Conservation (phyloP, 1,284 basidiomycete species). For the Xerocomus nothofagi region DNA sequence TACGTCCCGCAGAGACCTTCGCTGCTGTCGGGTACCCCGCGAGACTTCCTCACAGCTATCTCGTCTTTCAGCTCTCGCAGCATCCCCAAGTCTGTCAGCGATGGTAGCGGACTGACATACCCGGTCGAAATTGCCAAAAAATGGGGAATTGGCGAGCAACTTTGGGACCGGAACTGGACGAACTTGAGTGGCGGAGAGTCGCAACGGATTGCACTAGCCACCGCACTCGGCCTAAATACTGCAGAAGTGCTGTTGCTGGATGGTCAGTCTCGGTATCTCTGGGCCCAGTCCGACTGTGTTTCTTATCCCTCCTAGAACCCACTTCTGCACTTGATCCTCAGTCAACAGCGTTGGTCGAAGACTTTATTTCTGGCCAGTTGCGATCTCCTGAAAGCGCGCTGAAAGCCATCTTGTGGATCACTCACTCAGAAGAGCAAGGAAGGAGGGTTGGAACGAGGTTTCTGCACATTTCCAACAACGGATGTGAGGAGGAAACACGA, state of each 20-base stretch:
- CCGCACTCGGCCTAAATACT: conserved; percentile 67
- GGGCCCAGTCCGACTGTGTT: neutral
- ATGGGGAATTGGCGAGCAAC: conserved; percentile 66
- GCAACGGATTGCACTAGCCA: conserved; percentile 77
- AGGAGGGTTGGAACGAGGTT: conserved; percentile 71
- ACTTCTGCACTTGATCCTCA: conserved; percentile 83
- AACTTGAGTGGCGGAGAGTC: conserved; percentile 82
- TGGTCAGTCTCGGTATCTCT: conserved; percentile 49
- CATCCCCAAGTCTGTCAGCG: conserved; percentile 23
- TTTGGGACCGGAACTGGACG: conserved; percentile 80
- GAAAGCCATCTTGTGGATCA: conserved; percentile 83
- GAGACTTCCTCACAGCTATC: conserved; percentile 65
- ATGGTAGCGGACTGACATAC: conserved; percentile 35
- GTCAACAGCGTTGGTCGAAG: conserved; percentile 64
- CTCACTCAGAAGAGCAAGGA: conserved; percentile 80
- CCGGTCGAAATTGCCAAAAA: conserved; percentile 57
- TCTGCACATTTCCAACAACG: conserved; percentile 49
- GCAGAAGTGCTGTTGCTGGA: conserved; percentile 84
- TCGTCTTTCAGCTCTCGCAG: conserved; percentile 56
- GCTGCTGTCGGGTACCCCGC: conserved; percentile 76
- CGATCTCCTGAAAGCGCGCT: conserved; percentile 47
- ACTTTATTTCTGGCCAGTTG: conserved; percentile 55
- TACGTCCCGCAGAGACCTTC: conserved; percentile 87
- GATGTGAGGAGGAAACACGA: conserved; percentile 46
- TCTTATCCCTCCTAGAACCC: conserved; percentile 56